Percentiles rank a stretch among this genome's conserved stretches.
phyloP scores from a whole-genome alignment of 148 eudicot species.

The Cornus controversa region DNA sequence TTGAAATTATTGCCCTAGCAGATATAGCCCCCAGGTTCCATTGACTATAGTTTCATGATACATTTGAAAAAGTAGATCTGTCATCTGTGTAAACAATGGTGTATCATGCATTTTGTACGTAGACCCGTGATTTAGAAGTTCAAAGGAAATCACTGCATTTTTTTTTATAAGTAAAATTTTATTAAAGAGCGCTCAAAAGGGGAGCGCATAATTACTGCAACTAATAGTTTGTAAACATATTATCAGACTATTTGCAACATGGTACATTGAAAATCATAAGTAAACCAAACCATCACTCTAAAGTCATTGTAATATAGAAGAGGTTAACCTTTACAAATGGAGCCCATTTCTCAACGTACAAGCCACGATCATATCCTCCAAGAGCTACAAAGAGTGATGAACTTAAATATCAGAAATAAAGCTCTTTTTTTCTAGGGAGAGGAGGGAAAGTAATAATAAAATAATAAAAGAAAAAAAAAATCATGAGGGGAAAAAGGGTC shows the following conservation, averaged over 20 bases:
- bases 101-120: too few species aligned
- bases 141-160: too few species aligned
- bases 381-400: slow-evolving; percentile 50
- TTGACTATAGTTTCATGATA: too few species aligned
- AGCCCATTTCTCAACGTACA: slow-evolving; percentile 96
- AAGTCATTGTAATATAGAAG: background rate
- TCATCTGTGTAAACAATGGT: too few species aligned
- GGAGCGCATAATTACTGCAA: too few species aligned
- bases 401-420: slow-evolving; percentile 7
- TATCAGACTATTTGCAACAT: background rate
- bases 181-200: too few species aligned
- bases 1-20: too few species aligned
- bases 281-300: background rate
- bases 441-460: background rate
- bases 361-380: slow-evolving; percentile 83
- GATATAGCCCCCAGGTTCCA: too few species aligned
- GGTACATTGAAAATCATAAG: background rate
- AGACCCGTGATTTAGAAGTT: background rate
- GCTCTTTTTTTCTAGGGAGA: background rate
- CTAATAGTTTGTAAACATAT: background rate
- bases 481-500: too few species aligned
- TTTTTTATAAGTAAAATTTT: too few species aligned
- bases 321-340: slow-evolving; percentile 88
- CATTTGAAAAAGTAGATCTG: too few species aligned
- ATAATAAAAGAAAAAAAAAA: background rate